Base-by-base conservation (phyloP, 108 stramenopile genomes). In the Skeletonema marinoi region DNA sequence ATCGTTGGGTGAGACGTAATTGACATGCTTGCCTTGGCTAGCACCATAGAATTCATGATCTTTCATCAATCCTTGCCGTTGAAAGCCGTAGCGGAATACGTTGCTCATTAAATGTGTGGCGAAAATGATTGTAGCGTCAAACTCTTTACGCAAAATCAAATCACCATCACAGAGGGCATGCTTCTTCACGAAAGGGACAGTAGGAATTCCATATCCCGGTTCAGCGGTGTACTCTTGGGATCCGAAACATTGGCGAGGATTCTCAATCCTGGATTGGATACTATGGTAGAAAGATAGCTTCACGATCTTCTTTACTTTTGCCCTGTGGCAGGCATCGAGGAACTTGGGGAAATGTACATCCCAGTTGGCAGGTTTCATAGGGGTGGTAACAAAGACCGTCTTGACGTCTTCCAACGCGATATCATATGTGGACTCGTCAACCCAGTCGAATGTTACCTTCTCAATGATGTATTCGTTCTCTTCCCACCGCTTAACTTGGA, bases 1-100 rank as follows among this genome's bases (percentile, higher is more conserved):
- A 54, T 86, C 85, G 48, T 86, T 86, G 12, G 85, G 85, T 36
- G 65, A 68, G 17, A 86, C 85, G 25, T 86, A 86, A 60, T 86
- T 86, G 41, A 86, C 81, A 29, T 81, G 77, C 13, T 79, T 78
- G 12, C 81, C 81, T 16, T 56, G 51, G 4, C 80, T 78, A 3
- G 85, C 80, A 3, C 81, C 81, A 36, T 82, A 86, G 21, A 85
- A 81, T 21, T 60, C 33, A 25, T 64, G 36, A 16, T 68, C 33
- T 33, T 77, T 63, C 46, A 60, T 69, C 59, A 86, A 30, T 3
- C 81, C 70, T 56, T 82, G 73, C 8, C 54, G 29, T 25, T 56
- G 25, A 25, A 56, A 56, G 7, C 54, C 54, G 19, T 65, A 73
- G 16, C 51, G 60, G 21, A 77, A 61, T 8, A 74, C 65, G 46